Evolutionary conservation across 805 yeast species (phyloP), one percentile per base, ranked within the genome.

Genomic region (Yamadazyma sp.): DNA sequence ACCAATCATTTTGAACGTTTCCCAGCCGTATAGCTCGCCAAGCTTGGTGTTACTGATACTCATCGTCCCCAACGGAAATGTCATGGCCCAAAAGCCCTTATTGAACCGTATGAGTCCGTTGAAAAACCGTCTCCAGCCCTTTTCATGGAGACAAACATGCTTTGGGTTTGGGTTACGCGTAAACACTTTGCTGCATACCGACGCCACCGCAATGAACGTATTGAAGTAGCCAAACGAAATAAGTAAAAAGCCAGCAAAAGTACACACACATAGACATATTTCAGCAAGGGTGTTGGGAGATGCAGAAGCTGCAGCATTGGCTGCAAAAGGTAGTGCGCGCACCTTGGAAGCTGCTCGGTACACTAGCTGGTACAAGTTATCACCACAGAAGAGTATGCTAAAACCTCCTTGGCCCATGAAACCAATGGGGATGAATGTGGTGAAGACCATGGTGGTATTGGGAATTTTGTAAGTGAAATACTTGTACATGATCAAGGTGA

Each of bases 51-150:
- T 71, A 2, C 87, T 77, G 10, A 83, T 55, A 0, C 82, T 68
- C 82, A 85, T 79, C 0, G 95, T 86, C 2, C 96, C 96, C 49
- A 88, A 52, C 3, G 96, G 96, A 80, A 89, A 89, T 46, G 96
- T 84, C 68, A 84, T 75, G 12, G 89, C 80, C 96, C 96, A 56
- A 26, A 51, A 57, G 1, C 52, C 50, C 20, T 47, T 46, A 38
- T 53, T 47, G 28, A 44, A 52, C 15, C 37, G 42, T 13, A 57
- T 36, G 2, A 46, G 37, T 2, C 59, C 58, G n/a, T 40, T 34
- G 26, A 43, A 43, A 3, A n/a, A 4, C 18, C 33, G 26, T 27
- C 26, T 39, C 41, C 38, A 43, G 3, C 42, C 48, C 35, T 21
- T 24, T 29, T 20, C 45, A 23, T 47, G 42, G 3, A 21, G 38